Evolutionary conservation across 2,329 filamentous ascomycete genomes (phyloP).

Genomic region (Venturia aucupariae): DNA sequence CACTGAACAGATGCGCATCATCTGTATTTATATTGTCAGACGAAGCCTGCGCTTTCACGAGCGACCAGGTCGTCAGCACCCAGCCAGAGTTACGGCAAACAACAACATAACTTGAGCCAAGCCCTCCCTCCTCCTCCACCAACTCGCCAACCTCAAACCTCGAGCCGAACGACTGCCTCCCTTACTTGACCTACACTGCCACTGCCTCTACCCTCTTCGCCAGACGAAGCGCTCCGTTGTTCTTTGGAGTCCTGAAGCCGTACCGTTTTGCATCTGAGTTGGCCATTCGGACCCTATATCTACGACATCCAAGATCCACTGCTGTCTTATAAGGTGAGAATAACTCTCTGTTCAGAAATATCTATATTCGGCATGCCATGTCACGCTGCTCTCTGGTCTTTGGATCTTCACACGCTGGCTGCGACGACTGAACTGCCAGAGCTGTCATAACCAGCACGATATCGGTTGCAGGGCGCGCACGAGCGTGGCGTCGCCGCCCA

Average conservation of each 20-base stretch:
- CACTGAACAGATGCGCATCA: not conserved
- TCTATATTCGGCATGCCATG: not conserved
- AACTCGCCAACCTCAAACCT: not conserved
- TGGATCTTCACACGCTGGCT: not conserved
- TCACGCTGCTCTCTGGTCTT: not conserved
- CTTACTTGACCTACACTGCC: not conserved
- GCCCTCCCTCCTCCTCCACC: not conserved
- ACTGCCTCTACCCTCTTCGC: not conserved
- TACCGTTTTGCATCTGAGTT: not conserved
- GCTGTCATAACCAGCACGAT: not conserved
- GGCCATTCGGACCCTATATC: not conserved
- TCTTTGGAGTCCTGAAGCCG: not conserved
- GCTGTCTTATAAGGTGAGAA: not conserved
- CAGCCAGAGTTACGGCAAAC: not conserved
- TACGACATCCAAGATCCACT: not conserved
- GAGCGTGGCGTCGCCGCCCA: not conserved
- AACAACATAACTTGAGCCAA: conserved; percentile 2
- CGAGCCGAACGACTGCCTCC: not conserved
- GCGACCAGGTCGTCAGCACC: not conserved
- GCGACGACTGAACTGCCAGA: not conserved
- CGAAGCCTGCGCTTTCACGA: not conserved
- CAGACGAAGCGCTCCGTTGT: not conserved
- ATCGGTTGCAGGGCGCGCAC: not conserved
- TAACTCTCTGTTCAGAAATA: not conserved
- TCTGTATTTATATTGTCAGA: not conserved